These are phyloP conservation scores for Talaromyces sp. DNA, from an alignment of 2,329 filamentous ascomycete genomes.

Conservation along the genomic window DNA sequence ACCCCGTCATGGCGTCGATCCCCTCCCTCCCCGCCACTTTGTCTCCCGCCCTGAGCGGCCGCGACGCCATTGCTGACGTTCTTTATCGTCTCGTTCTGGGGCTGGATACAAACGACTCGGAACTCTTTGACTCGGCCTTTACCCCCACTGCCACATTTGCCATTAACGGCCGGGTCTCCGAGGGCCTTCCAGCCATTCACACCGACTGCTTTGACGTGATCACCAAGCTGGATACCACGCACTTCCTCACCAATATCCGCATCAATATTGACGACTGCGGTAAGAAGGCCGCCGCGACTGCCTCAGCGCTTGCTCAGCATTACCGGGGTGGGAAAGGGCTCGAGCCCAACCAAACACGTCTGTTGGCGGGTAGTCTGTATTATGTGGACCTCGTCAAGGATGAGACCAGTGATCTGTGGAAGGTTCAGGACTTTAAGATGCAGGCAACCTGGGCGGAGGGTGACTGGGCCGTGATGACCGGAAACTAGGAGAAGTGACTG, in stretches of 20 bases:
- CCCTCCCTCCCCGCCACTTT: not conserved
- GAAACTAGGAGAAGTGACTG: not conserved
- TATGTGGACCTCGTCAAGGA: conserved; percentile 28
- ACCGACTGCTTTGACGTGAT: conserved; percentile 16
- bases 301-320: conserved; percentile 26
- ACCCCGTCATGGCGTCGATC: not conserved
- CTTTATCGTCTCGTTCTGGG: conserved; percentile 22
- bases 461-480: conserved; percentile 1
- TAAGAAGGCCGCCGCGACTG: conserved; percentile 23
- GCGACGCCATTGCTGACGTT: conserved; percentile 24
- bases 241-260: conserved; percentile 29
- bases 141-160: conserved; percentile 13
- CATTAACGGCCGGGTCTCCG: not conserved
- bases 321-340: conserved; percentile 23
- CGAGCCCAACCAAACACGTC: conserved; percentile 22
- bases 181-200: conserved; percentile 15
- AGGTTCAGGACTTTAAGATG: conserved; percentile 26
- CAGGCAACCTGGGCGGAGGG: conserved; percentile 25
- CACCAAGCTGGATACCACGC: conserved; percentile 27
- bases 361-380: conserved; percentile 25
- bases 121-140: conserved; percentile 22
- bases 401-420: conserved; percentile 27
- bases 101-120: conserved; percentile 20
- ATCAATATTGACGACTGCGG: conserved; percentile 24
- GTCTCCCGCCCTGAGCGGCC: conserved; percentile 17